Conservation (phyloP, 371 early-diverging fungal genomes). For the Saksenaea oblongispora region DNA sequence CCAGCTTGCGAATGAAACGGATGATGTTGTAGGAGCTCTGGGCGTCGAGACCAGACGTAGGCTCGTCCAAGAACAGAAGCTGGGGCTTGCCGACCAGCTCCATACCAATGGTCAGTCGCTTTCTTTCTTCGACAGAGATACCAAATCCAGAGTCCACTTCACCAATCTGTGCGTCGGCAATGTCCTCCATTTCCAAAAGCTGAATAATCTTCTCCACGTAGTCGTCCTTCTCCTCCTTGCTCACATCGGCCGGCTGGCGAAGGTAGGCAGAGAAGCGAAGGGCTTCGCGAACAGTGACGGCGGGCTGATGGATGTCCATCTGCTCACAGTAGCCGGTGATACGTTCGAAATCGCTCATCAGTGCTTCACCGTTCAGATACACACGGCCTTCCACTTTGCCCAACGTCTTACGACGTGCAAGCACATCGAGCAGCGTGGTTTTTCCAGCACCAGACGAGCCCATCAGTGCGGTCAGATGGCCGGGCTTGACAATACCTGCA, state of each 20-base stretch:
- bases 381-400: constrained; percentile 72
- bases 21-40: constrained; percentile 72
- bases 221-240: constrained; percentile 55
- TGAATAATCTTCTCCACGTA: constrained; percentile 67
- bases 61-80: constrained; percentile 83
- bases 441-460: constrained; percentile 87
- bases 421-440: constrained; percentile 80
- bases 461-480: constrained; percentile 77
- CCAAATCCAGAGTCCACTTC: constrained; percentile 48
- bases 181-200: constrained; percentile 61
- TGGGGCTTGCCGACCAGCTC: constrained; percentile 75
- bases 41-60: constrained; percentile 73
- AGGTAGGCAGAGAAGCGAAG: constrained; percentile 70
- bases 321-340: constrained; percentile 86
- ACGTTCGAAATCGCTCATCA: constrained; percentile 59
- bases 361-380: constrained; percentile 53
- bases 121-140: constrained; percentile 65
- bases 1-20: constrained; percentile 63
- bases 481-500: constrained; percentile 59
- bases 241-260: constrained; percentile 55
- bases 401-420: constrained; percentile 74
- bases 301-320: constrained; percentile 73
- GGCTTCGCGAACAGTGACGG: constrained; percentile 61
- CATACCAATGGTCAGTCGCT: constrained; percentile 67
- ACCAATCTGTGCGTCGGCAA: constrained; percentile 60